Base-by-base conservation (phyloP, 371 early-diverging fungal species). In the Apophysomyces variabilis region DNA sequence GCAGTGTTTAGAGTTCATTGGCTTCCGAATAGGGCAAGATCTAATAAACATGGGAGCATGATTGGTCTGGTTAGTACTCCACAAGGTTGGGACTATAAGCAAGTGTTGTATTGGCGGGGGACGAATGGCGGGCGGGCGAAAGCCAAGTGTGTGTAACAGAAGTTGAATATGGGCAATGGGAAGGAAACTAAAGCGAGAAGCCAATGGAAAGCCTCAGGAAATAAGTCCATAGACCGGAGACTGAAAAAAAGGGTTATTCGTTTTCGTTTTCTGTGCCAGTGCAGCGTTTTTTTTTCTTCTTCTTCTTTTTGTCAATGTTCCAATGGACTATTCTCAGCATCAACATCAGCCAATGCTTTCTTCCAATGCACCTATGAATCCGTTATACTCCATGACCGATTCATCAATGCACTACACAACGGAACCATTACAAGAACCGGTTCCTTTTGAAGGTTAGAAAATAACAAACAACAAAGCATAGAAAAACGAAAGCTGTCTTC, bases 361-460 rank as follows among this genome's bases (percentile, higher is more conserved):
- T 38, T 38, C 37, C 14, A 57, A 58, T 47, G 47, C 47, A 18
- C 60, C 38, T 67, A 41, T 38, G 32, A 44, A 38, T 37, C 32
- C 13, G 35, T 44, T 16, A 38, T 38, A 38, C 44, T 26, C 36
- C 38, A 18, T 57, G 35, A 67, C 62, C 60, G 47, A 32, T 35
- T 46, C 36, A 47, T 45, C 56, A 46, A 62, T 26, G 62, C 39
- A 57, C 2, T 47, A 39, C 16, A 41, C 39, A 21, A 43, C 57
- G 58, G 71, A 71, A 46, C 80, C 75, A 13, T 61, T 82, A 18
- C 74, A 70, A 67, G 82, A 82, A 61, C 82, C 82, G 39, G 82
- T 79, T 18, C 74, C 82, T 36, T 82, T 79, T 62, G 82, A 82
- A 70, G 80, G 82, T 79, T 8, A 61, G 13, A 38, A 39, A 41